Evolutionary conservation across 768 basidiomycete genomes (phyloP), one percentile per base, ranked within the genome.

Genomic region (Tremella fuciformis): DNA sequence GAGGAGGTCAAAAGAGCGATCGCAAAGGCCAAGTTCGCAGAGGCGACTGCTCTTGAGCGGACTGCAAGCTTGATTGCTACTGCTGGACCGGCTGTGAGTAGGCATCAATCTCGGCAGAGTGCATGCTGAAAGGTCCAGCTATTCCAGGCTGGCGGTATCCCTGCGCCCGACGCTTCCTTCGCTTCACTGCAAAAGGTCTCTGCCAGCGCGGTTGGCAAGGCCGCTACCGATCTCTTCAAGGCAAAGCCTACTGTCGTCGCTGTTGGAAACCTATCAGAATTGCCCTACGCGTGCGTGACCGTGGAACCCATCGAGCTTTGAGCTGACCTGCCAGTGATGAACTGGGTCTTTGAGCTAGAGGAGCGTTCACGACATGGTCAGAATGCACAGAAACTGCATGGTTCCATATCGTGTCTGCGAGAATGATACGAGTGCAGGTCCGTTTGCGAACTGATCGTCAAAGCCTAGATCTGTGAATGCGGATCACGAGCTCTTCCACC

Each of bases 181-280:
- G 78, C 85, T 38, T 78, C 86, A 0, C 78, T 93, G 55, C 88
- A 90, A 74, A 83, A 83, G 60, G 82, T 94, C 55, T 81, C 85
- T 46, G 81, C 83, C 13, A 77, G 83, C 50, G 80, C 84, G 18
- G 80, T 94, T 78, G 82, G 85, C 63, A 88, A 88, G 82, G 83
- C 85, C 50, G 82, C 85, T 46, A 80, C 85, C 2, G 77, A 83
- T 38, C 82, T 94, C 46, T 77, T 88, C 71, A 83, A 85, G 75
- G 77, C 81, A 66, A 88, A 90, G 79, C 89, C 93, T 18, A 92
- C 91, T 22, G 90, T 82, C 65, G 90, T 97, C 40, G 87, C 86
- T 11, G 82, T 97, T 50, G 96, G 93, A 46, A 85, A 94, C 72
- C 79, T 85, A 64, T 78, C 81, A 67, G 71, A 83, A 26, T 82